Base-by-base conservation (phyloP, 179 eudicot genomes). In the Patellifolia procumbens region DNA sequence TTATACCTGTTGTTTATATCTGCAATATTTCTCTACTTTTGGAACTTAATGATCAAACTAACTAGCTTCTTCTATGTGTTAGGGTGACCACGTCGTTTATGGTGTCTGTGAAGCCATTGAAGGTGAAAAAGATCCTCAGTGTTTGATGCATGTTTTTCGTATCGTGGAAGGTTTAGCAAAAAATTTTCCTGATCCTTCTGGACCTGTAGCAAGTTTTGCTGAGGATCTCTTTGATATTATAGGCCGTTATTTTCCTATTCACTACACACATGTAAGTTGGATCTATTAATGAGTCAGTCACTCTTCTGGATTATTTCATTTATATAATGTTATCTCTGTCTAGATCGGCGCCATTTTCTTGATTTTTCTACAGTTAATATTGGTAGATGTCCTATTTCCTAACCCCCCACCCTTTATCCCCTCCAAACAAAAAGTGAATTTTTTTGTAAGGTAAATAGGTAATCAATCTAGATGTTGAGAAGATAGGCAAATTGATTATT, bases 101-200 rank as follows among this genome's bases (percentile, higher is more conserved):
- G 97, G 90, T 81, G 76, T 90, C 70, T 92, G 99, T 83, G 97
- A 84, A 83, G 91, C 95, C 78, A 84, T 95, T 62, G 99, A 95
- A 32, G 97, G 89, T 71, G 97, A 95, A 78, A 91, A 88, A 76
- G 97, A 95, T 86, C 99, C 99, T 68, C 85, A 93, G 26, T 95
- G 97, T 83, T 86, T 95, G 86, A 69, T 89, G 83, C 82, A 86
- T 70, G 80, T 80, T 51, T 95, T 95, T 72, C 91, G 72, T 76
- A 85, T 95, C 42, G 91, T 95, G 76, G 93, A 91, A 82, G 66
- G 73, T 56, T 81, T 93, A 82, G 92, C 83, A 55, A 78, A 32
- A 49, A 35, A 87, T 71, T 90, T 80, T 81, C 88, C 97, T 55
- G 88, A 88, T 74, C 85, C 90, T 64, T 76, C 74, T 80, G 89